A percentile compares a stretch with the other conserved stretches of the same genome.
These are phyloP conservation scores for Teratosphaeria zuluensis DNA, from an alignment of 2,329 filamentous ascomycete species.

Conservation along the genomic window DNA sequence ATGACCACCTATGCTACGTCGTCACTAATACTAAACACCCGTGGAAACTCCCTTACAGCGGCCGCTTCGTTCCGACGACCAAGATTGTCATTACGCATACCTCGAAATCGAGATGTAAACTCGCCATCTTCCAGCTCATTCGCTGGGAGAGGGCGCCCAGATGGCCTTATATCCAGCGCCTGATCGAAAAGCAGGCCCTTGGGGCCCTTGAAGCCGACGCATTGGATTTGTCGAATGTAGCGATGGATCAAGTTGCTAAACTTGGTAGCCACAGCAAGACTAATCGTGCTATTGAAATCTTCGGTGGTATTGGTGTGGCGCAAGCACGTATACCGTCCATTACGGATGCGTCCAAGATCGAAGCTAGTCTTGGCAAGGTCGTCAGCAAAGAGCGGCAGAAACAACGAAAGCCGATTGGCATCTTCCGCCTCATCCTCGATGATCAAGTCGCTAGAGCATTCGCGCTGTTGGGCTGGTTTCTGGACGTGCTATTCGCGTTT, in stretches of 20 bases:
- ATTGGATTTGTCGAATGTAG: constrained; percentile 63
- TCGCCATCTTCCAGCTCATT: constrained; percentile 79
- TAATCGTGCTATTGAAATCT: constrained; percentile 68
- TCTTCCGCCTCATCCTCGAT: constrained; percentile 20
- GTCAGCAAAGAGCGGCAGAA: constrained; percentile 6
- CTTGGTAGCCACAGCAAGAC: constrained; percentile 65
- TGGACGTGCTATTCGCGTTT: constrained; percentile 36
- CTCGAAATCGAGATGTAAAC: constrained; percentile 83
- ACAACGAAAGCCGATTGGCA: constrained; percentile 10
- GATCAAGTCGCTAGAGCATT: constrained; percentile 20
- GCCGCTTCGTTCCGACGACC: constrained; percentile 67
- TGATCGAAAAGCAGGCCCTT: constrained; percentile 57
- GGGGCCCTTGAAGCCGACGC: constrained; percentile 65
- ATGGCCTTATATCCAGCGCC: constrained; percentile 33
- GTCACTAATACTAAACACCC: constrained; percentile 54
- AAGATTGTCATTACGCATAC: constrained; percentile 93
- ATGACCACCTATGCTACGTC: constrained; percentile 54
- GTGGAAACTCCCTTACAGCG: constrained; percentile 71
- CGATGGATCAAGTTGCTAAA: constrained; percentile 66
- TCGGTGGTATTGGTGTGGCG: constrained; percentile 63
- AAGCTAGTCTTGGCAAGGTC: constrained; percentile 8
- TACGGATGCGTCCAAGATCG: constrained; percentile 11
- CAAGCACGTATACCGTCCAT: constrained; percentile 37
- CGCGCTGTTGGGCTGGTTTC: constrained; percentile 15
- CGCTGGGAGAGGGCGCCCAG: constrained; percentile 59